Evolutionary conservation across 345 rosid genomes (phyloP), one percentile per base, ranked within the genome.

Genomic region (Bruguiera parviflora): DNA sequence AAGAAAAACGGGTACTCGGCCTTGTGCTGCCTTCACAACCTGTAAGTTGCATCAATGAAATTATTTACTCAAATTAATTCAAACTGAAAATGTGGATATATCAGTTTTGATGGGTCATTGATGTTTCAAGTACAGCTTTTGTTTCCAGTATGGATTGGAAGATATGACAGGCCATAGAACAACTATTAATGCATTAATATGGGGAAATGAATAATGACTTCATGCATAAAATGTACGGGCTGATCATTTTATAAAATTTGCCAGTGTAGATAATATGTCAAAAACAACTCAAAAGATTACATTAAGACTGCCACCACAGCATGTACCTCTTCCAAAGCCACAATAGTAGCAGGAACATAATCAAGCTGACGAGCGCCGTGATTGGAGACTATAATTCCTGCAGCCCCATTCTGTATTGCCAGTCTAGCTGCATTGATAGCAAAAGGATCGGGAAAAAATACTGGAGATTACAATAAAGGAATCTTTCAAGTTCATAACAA

Each of bases 331-430:
- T 95, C 97, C 73, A 95, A 75, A 29, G 92, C 96, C 83, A 75
- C 66, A 71, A 91, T 88, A 69, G 98, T 88, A 53, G 97, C 88
- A 24, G 98, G 98, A 21, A 85, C 89, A 75, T 86, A 89, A 80
- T 93, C 98, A 18, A 93, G 97, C 69, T 93, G 98, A 65, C 98
- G 96, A 43, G 96, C 98, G 65, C 98, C 97, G 2, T 93, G 98
- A 66, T 93, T 92, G 68, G 98, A 93, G 28, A 93, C 98, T 25
- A 91, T 88, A 35, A 93, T 93, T 63, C 98, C 97, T 46, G 98
- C 91, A 72, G 86, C 97, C 72, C 96, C 98, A 46, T 63, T 71
- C 58, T 91, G 87, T 67, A 89, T 51, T 8, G 94, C 86, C 51
- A 91, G 58, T 79, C 81, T 84, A 55, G 98, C 98, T 94, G 88